Evolutionary conservation across 2,329 filamentous ascomycete genomes (phyloP).

Genomic region (Pseudocercospora musae): DNA sequence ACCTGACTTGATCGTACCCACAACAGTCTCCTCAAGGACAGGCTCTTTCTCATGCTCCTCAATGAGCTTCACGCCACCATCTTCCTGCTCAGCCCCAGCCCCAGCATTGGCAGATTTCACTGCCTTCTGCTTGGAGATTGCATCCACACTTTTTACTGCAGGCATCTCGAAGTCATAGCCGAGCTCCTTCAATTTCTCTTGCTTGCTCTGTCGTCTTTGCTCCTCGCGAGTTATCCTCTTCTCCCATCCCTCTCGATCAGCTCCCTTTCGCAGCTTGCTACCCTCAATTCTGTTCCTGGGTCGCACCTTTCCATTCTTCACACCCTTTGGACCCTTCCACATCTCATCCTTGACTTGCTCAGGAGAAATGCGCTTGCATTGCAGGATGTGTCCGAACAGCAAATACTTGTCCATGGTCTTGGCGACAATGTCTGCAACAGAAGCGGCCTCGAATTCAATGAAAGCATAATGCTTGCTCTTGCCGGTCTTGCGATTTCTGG

Average conservation of each 20-base stretch:
- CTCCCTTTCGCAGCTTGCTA: slow-evolving; percentile 67
- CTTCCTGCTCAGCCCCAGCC: slow-evolving; percentile 32
- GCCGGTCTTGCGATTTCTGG: slow-evolving; percentile 88
- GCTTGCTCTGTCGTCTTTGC: slow-evolving; percentile 64
- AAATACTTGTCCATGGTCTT: slow-evolving; percentile 98
- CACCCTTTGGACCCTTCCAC: slow-evolving; percentile 65
- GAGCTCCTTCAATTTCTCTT: slow-evolving; percentile 70
- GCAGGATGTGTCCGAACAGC: slow-evolving; percentile 88
- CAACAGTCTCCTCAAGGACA: slow-evolving; percentile 14
- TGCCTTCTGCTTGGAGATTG: slow-evolving; percentile 45
- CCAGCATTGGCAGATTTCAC: slow-evolving; percentile 26
- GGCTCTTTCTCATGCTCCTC: slow-evolving; percentile 11
- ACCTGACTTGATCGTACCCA: slow-evolving; percentile 8
- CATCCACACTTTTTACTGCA: slow-evolving; percentile 62
- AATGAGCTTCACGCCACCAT: slow-evolving; percentile 24
- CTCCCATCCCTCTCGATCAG: slow-evolving; percentile 73
- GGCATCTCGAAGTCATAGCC: slow-evolving; percentile 82
- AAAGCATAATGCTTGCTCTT: slow-evolving; percentile 92
- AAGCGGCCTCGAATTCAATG: slow-evolving; percentile 74
- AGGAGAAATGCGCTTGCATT: slow-evolving; percentile 73
- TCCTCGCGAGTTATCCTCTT: slow-evolving; percentile 71
- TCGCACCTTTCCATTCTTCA: slow-evolving; percentile 71
- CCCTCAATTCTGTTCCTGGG: slow-evolving; percentile 86
- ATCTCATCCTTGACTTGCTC: slow-evolving; percentile 76
- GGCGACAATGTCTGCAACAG: slow-evolving; percentile 86